These are phyloP conservation scores for Rhodotorula sp. DNA, from an alignment of 1,284 basidiomycete genomes.

Conservation along the genomic window DNA sequence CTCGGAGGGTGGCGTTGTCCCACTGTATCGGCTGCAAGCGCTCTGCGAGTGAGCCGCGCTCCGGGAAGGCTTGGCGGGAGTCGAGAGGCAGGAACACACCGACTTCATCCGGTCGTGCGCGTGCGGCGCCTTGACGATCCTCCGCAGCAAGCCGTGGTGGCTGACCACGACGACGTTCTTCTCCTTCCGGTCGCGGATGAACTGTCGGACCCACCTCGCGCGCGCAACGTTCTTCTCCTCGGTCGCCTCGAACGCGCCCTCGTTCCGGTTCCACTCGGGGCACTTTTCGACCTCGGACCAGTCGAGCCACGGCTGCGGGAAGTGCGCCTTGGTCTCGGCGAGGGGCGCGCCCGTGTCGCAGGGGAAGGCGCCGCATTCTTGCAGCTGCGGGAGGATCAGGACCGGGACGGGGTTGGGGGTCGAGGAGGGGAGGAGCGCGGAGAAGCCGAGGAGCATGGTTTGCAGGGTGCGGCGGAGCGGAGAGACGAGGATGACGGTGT, in stretches of 20 bases:
- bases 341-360: conserved; percentile 37
- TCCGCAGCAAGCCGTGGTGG: conserved; percentile 34
- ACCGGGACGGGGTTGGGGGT: conserved; percentile 9
- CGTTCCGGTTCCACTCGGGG: conserved; percentile 40
- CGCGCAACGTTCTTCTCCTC: conserved; percentile 34
- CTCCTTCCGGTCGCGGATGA: conserved; percentile 22
- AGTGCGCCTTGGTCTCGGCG: conserved; percentile 16
- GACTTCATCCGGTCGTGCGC: conserved; percentile 26
- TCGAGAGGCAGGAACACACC: neutral
- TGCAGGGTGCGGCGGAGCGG: conserved; percentile 38
- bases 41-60: neutral
- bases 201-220: conserved; percentile 35
- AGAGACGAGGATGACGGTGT: conserved; percentile 30
- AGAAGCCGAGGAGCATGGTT: conserved; percentile 36
- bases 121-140: conserved; percentile 34
- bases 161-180: conserved; percentile 34
- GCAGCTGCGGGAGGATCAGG: conserved; percentile 34
- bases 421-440: conserved; percentile 14
- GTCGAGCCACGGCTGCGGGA: conserved; percentile 31
- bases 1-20: conserved; percentile 37
- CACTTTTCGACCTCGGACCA: conserved; percentile 24
- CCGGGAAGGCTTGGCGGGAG: neutral
- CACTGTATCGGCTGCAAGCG: conserved; percentile 21
- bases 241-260: conserved; percentile 28
- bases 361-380: conserved; percentile 35